phyloP scores from a whole-genome alignment of 305 asterid species.

The Fraxinus xanthoxyloides region DNA sequence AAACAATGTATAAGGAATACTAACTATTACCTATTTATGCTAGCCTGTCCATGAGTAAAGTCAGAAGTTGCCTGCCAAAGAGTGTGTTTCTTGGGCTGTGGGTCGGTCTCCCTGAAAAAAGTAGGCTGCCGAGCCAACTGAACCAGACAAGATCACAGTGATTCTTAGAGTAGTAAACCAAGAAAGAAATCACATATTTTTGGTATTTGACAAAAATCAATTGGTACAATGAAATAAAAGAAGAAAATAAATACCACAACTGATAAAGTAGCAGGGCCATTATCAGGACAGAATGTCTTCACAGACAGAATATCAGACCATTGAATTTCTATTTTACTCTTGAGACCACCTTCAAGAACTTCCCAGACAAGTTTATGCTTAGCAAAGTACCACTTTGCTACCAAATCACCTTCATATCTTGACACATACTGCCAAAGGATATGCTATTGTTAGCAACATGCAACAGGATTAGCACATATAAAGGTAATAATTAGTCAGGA shows the following conservation, averaged over 20 bases:
- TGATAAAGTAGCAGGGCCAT: constrained; percentile 53
- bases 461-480: neutral
- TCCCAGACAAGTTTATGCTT: constrained; percentile 96
- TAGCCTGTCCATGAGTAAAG: constrained; percentile 88
- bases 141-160: constrained; percentile 17
- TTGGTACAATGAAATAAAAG: neutral
- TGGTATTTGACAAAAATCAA: neutral
- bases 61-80: constrained; percentile 77
- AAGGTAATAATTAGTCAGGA: neutral
- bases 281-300: constrained; percentile 63
- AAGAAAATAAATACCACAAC: constrained; percentile 54
- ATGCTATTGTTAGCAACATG: constrained; percentile 12
- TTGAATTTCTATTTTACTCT: constrained; percentile 89
- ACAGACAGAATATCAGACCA: constrained; percentile 81
- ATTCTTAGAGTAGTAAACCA: neutral
- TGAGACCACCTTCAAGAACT: constrained; percentile 78
- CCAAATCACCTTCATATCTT: constrained; percentile 87
- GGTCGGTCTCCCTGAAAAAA: constrained; percentile 75
- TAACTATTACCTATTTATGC: constrained; percentile 47
- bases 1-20: neutral
- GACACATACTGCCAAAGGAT: constrained; percentile 64
- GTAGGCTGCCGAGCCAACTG: constrained; percentile 73
- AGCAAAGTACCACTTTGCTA: constrained; percentile 89
- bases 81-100: constrained; percentile 92
- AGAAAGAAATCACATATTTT: neutral